Percentiles rank a stretch among this genome's conserved stretches.
These are phyloP conservation scores for Picocystis sp. DNA, from an alignment of 163 green algal species.

Conservation along the genomic window DNA sequence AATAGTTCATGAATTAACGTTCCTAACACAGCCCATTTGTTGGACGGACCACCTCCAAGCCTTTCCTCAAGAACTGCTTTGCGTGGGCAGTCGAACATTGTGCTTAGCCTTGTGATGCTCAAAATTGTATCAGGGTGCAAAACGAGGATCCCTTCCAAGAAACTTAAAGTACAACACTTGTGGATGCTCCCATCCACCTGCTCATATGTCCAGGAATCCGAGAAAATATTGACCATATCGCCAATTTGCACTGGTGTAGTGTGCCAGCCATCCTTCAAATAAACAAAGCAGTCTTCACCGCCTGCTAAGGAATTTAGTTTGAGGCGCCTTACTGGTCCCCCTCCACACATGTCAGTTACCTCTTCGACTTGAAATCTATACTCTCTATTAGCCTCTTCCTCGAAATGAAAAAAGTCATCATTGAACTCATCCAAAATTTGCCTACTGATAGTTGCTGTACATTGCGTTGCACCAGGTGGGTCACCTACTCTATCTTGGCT, in stretches of 20 bases:
- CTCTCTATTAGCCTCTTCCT: no score
- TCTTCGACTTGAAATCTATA: no score
- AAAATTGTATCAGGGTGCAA: constrained; percentile 59
- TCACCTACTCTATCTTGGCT: no score
- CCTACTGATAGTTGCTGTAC: no score
- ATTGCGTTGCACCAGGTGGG: no score
- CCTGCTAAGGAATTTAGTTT: no score
- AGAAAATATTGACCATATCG: constrained; percentile 38
- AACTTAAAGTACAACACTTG: constrained; percentile 6
- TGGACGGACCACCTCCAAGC: constrained; percentile 24
- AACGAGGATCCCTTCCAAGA: constrained; percentile 36
- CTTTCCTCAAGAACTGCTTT: constrained; percentile 49
- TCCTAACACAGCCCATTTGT: constrained; percentile 33
- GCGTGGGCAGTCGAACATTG: constrained; percentile 37
- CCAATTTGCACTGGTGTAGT: constrained; percentile 24
- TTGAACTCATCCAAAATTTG: no score
- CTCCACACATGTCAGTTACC: no score
- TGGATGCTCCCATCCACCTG: not conserved
- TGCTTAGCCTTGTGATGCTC: constrained; percentile 31
- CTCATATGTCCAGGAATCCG: not conserved
- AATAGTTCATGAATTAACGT: constrained; percentile 56
- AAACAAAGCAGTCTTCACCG: constrained; percentile 4
- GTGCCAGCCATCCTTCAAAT: constrained; percentile 31
- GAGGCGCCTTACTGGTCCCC: no score
- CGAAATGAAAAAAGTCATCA: no score